Percentiles rank a stretch among this genome's conserved stretches.
These are phyloP conservation scores for Cryomyces antarcticus DNA, from an alignment of 495 filamentous ascomycete species.

Conservation along the genomic window DNA sequence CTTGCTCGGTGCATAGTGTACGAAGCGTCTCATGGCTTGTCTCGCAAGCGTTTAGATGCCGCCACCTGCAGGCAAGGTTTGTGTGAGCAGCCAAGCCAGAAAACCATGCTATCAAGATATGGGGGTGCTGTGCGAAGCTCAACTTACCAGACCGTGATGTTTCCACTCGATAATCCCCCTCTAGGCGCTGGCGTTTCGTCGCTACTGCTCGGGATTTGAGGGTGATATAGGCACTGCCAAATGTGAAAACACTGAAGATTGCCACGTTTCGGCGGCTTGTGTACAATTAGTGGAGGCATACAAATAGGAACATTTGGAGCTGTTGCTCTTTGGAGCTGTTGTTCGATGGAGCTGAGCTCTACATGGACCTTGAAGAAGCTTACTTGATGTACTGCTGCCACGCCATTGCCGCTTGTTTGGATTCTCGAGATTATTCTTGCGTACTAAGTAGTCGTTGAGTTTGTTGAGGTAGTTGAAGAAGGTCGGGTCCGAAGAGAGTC, in stretches of 20 bases:
- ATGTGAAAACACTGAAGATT: slow-evolving; percentile 5
- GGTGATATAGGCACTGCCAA: slow-evolving; percentile 6
- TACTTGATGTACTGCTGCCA: slow-evolving; percentile 1
- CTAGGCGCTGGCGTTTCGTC: slow-evolving; percentile 5
- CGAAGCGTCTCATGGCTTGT: background rate
- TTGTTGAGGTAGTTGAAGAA: no score
- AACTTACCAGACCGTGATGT: slow-evolving; percentile 9
- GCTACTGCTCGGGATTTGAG: slow-evolving; percentile 8
- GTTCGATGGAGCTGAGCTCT: background rate
- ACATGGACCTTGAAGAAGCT: background rate
- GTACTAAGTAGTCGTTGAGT: no score
- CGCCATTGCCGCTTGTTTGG: background rate
- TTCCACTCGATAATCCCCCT: slow-evolving; percentile 7
- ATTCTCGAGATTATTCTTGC: no score
- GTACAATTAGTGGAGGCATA: background rate
- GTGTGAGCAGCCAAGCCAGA: background rate
- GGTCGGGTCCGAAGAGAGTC: no score
- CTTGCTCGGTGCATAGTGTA: background rate
- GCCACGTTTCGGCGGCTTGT: slow-evolving; percentile 6
- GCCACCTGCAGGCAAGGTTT: background rate
- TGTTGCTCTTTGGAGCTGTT: background rate
- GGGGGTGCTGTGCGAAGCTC: background rate
- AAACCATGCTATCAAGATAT: background rate
- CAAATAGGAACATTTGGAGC: background rate
- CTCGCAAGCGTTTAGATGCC: slow-evolving; percentile 1